Evolutionary conservation across 106 monocot genomes (phyloP), one percentile per base, ranked within the genome.

Genomic region (Platanthera guangdongensis): DNA sequence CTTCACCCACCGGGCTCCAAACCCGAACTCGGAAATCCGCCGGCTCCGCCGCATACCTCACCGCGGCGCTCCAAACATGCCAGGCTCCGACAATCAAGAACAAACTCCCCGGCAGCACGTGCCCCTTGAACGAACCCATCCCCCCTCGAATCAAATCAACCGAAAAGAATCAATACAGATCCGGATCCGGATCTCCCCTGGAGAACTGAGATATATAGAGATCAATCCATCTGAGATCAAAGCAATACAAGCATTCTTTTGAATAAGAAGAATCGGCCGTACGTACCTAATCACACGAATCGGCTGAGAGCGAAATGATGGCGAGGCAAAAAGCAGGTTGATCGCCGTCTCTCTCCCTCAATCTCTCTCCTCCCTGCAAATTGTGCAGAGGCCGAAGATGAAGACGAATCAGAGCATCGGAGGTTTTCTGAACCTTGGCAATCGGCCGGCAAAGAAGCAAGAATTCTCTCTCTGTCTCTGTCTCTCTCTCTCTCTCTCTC

Each of bases 51-150:
- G 78, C 94, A 85, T 80, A 89, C 76, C 94, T 72, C 50, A 64
- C 80, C 59, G 76, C 86, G 13, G 93, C 71, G 52, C 89, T 81
- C 91, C 97, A 97, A 15, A 94, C 54, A 87, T 89, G 97, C 97
- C 97, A 97, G 45, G 82, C 22, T 4, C 97, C 97, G n/a, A 94
- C 89, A 25, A 51, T 21, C 19, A 97, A 78, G 86, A 97, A 97
- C 69, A 97, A 84, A 52, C 88, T 88, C 62, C 97, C 97, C 9
- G 97, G 97, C 9, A 97, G 83, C 79, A 86, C 91, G 88, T 97
- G 97, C 7, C 97, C 97, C 63, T 69, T 85, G 89, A 97, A 97
- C 30, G 97, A 97, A 1, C 97, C 97, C 97, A 97, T 97, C 65
- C 47, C 50, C 8, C 8, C 47, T 9, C 15, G 76, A 76, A 63